Evolutionary conservation across 2,329 filamentous ascomycete species (phyloP), one percentile per base, ranked within the genome.

Genomic region (Mollisiaceae sp.): DNA sequence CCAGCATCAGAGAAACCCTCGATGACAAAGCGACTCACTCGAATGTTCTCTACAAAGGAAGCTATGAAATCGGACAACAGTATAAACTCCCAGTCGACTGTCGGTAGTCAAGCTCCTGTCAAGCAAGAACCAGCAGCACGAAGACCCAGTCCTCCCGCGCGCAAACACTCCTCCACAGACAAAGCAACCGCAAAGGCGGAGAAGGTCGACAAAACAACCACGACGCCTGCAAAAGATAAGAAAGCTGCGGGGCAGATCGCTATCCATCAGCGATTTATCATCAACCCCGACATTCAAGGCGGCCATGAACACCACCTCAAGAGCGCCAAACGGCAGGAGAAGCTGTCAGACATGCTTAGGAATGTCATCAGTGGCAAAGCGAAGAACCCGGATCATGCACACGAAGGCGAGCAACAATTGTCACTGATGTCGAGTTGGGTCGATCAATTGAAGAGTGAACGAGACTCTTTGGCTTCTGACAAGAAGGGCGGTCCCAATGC

Each of bases 371-470:
- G 84, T 64, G 93, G 92, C 69, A 93, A 91, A 79, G 94, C 92
- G 79, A 91, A 91, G 76, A 91, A 94, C 68, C 84, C 87, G 18
- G 83, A 89, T 4, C 79, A 82, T 52, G 76, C 75, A 27, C 82
- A 82, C 18, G 84, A 87, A 68, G 83, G 85, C 35, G 91, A 95
- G 67, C 88, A 92, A 75, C 93, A 96, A 70, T 82, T 98, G 55
- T 98, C 94, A 8, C 85, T 99, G 63, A 95, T 98, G 81, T 95
- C 94, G 35, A 94, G 88, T 73, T 98, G 94, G 94, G 94, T 97
- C 63, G 94, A 97, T 77, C 94, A 96, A 68, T 84, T 97, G 72
- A 92, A 93, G 77, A 91, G 87, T 71, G 94, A 97, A 78, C 93
- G 93, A 77, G 93, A 96, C 66, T 87, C 85, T 8, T 83, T 91